phyloP scores from a whole-genome alignment of 2,329 filamentous ascomycete species.

The Hymenoscyphus fraxineus region DNA sequence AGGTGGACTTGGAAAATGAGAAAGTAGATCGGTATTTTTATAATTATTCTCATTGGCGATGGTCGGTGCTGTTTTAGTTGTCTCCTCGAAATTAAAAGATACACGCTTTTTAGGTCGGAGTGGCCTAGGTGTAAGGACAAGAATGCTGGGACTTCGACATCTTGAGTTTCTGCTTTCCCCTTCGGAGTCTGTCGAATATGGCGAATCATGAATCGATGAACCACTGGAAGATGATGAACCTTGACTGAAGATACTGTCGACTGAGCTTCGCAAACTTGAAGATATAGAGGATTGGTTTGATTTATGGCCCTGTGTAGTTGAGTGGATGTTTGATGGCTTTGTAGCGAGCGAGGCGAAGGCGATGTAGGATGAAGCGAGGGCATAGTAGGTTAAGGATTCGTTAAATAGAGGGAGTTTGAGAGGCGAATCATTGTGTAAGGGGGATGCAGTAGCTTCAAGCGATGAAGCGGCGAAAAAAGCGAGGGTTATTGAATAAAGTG shows the following conservation, averaged over 20 bases:
- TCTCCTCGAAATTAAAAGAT: constrained; percentile 23
- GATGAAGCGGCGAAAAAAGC: constrained; percentile 33
- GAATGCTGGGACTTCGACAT: constrained; percentile 1
- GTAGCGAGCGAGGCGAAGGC: constrained; percentile 24
- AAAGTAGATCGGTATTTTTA: constrained; percentile 12
- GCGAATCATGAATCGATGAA: constrained; percentile 19
- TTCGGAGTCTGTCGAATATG: constrained; percentile 12
- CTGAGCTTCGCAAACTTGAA: constrained; percentile 29
- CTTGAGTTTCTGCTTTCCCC: constrained; percentile 2
- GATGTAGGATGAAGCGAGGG: constrained; percentile 26
- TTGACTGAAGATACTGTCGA: constrained; percentile 31
- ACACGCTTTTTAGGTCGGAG: constrained; percentile 30
- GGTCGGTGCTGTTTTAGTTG: not conserved
- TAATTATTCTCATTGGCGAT: not conserved
- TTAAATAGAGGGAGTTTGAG: constrained; percentile 32
- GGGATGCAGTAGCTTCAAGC: constrained; percentile 29
- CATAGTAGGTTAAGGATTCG: constrained; percentile 28
- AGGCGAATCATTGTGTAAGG: constrained; percentile 25
- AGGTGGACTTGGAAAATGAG: constrained; percentile 20
- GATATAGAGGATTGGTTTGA: constrained; percentile 19
- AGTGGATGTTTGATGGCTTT: constrained; percentile 13
- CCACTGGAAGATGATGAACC: constrained; percentile 21
- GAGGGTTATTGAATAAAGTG: constrained; percentile 32
- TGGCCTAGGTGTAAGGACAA: constrained; percentile 12
- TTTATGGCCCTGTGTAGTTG: constrained; percentile 2